Evolutionary conservation across 2,329 filamentous ascomycete genomes (phyloP).

Genomic region (Fusarium lateritium): DNA sequence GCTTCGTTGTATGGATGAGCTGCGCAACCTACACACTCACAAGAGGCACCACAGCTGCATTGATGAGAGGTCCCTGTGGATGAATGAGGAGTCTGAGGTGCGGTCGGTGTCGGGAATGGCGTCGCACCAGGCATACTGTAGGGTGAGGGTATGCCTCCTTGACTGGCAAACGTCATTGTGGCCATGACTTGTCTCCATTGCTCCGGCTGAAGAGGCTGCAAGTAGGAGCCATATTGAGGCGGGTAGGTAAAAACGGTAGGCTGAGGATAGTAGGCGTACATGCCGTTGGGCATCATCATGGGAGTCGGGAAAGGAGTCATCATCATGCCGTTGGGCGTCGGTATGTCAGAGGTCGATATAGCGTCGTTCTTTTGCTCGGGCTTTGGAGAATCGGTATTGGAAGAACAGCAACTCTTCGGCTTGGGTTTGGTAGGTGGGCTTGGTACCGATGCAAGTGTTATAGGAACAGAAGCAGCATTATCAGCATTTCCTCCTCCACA

Average conservation of each 20-base stretch:
- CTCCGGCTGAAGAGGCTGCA: conserved; percentile 68
- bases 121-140: conserved; percentile 46
- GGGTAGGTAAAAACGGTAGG: conserved; percentile 68
- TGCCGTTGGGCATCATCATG: conserved; percentile 56
- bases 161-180: conserved; percentile 56
- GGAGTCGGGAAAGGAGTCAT: conserved; percentile 56
- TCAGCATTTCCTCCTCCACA: conserved; percentile 48
- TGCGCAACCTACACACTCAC: conserved; percentile 77
- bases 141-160: conserved; percentile 49
- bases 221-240: conserved; percentile 67
- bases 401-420: conserved; percentile 52
- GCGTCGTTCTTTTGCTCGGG: conserved; percentile 36
- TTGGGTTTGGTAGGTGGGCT: conserved; percentile 38
- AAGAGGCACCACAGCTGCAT: conserved; percentile 76
- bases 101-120: conserved; percentile 38
- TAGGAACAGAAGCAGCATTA: conserved; percentile 19
- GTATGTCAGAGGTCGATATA: conserved; percentile 37
- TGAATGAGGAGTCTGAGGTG: conserved; percentile 36
- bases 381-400: conserved; percentile 42
- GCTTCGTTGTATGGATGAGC: conserved; percentile 78
- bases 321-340: conserved; percentile 51
- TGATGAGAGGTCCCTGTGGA: conserved; percentile 56
- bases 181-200: conserved; percentile 67
- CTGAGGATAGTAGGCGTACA: conserved; percentile 60
- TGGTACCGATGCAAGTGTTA: conserved; percentile 35